These are phyloP conservation scores for Suzukiozyma palmioleophila DNA, from an alignment of 1,139 yeast species.

Conservation along the genomic window DNA sequence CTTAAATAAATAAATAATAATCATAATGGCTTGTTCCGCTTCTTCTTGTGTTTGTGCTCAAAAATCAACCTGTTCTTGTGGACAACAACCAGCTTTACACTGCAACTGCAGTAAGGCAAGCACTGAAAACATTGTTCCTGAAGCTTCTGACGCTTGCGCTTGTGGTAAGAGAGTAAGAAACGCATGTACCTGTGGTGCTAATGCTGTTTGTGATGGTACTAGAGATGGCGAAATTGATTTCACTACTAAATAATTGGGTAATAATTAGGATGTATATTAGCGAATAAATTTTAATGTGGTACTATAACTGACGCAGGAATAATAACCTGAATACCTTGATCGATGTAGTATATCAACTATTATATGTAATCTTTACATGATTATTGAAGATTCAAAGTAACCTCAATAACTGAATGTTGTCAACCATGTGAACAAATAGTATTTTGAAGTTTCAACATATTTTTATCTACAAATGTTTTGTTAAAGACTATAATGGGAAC, in stretches of 20 bases:
- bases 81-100: conserved; percentile 42
- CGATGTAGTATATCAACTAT: no score
- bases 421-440: no score
- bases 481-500: no score
- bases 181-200: conserved; percentile 41
- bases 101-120: conserved; percentile 43
- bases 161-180: conserved; percentile 44
- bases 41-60: conserved; percentile 45
- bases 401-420: no score
- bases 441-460: no score
- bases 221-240: conserved; percentile 39
- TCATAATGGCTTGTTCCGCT: conserved; percentile 40
- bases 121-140: conserved; percentile 37
- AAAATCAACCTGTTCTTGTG: conserved; percentile 49
- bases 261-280: neutral
- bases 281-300: neutral
- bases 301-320: no score
- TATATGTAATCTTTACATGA: no score
- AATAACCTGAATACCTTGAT: no score
- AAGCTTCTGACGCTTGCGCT: conserved; percentile 35
- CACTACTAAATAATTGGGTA: neutral
- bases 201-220: conserved; percentile 33
- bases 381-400: no score
- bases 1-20: neutral
- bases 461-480: no score